phyloP scores from a whole-genome alignment of 371 early-diverging fungal species.

The Mucor saturninus region DNA sequence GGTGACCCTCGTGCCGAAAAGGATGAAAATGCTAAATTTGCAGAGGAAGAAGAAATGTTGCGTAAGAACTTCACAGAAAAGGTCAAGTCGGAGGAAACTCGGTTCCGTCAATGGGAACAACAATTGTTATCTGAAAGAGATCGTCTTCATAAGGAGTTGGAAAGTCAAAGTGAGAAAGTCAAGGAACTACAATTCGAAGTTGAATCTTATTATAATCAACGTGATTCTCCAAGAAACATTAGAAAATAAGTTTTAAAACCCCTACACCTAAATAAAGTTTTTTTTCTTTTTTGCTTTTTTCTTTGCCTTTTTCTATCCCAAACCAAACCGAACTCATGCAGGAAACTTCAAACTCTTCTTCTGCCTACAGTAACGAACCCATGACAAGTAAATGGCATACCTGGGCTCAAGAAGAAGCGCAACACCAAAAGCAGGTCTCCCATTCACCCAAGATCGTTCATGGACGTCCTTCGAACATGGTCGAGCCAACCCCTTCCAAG shows the following conservation, averaged over 20 bases:
- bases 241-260: conserved; percentile 26
- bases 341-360: not conserved
- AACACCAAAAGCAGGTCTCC: not conserved
- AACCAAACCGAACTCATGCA: not conserved
- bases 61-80: conserved; percentile 94
- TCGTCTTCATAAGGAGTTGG: conserved; percentile 94
- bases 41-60: conserved; percentile 91
- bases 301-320: conserved; percentile 1
- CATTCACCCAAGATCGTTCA: not conserved
- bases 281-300: not conserved
- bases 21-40: conserved; percentile 79
- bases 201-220: conserved; percentile 56
- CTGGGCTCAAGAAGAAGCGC: conserved; percentile 4
- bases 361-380: not conserved
- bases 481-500: not conserved
- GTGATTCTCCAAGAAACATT: conserved; percentile 28
- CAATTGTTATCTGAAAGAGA: conserved; percentile 94
- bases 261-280: conserved; percentile 24
- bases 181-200: conserved; percentile 88
- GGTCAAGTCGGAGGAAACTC: conserved; percentile 90
- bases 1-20: conserved; percentile 62
- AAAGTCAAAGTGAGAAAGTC: conserved; percentile 86
- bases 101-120: conserved; percentile 98
- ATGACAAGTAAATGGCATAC: conserved; percentile 4
- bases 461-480: not conserved